Percentiles rank a stretch among this genome's conserved stretches.
Conservation (phyloP, 2,329 filamentous ascomycete genomes). For the Botryotinia calthae region DNA sequence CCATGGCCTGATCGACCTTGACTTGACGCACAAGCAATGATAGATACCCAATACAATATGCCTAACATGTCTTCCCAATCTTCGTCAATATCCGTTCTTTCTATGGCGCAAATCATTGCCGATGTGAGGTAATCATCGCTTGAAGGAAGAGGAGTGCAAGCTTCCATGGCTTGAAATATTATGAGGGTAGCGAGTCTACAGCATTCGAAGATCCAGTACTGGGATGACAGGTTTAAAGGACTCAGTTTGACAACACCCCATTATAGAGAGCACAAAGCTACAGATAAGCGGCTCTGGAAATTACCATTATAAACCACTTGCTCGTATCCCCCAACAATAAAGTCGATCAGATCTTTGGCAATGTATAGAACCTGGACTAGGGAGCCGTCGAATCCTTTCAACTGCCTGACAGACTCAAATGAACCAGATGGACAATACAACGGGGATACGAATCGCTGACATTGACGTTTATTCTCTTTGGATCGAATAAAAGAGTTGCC, state of each 20-base stretch:
- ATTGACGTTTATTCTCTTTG: neutral
- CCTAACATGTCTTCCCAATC: conserved; percentile 16
- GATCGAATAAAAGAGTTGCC: neutral
- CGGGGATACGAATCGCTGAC: neutral
- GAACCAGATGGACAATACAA: neutral
- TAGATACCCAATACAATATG: conserved; percentile 12
- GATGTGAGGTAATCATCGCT: neutral
- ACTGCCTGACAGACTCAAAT: neutral
- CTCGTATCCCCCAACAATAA: neutral
- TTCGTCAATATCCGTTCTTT: conserved; percentile 1
- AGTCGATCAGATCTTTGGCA: neutral
- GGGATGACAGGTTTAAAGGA: neutral
- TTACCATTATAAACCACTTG: neutral
- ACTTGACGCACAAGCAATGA: neutral
- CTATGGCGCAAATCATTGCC: neutral
- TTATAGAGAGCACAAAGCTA: neutral
- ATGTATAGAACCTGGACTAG: neutral
- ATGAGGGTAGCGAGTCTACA: neutral
- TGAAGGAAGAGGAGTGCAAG: neutral
- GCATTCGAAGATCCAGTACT: neutral
- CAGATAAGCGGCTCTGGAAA: neutral
- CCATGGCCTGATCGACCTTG: conserved; percentile 1
- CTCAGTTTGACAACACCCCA: neutral
- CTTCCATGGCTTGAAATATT: neutral
- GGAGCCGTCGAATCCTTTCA: neutral